phyloP scores from a whole-genome alignment of 2,329 filamentous ascomycete species.

The Pseudocercospora fijiensis region DNA sequence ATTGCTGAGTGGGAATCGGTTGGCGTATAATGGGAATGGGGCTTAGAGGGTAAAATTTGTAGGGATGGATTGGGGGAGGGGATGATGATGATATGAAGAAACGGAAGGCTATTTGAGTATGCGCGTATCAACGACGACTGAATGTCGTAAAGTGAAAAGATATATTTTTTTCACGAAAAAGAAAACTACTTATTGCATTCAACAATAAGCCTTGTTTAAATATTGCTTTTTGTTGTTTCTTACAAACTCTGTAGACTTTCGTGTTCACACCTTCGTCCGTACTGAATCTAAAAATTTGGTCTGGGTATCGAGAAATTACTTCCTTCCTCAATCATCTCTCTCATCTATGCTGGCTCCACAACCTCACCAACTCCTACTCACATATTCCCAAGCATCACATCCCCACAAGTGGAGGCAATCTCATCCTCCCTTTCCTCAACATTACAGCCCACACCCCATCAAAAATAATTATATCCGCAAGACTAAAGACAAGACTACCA shows the following conservation, averaged over 20 bases:
- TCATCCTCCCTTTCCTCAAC: conserved; percentile 48
- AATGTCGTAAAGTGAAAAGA: no score
- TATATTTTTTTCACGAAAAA: neutral
- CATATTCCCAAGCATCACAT: neutral
- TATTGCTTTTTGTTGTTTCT: no score
- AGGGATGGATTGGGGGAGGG: neutral
- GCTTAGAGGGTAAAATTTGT: conserved; percentile 9
- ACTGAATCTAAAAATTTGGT: no score
- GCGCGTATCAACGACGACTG: neutral
- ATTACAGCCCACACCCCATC: conserved; percentile 55
- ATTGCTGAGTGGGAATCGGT: conserved; percentile 49
- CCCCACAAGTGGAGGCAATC: neutral
- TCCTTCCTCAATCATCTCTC: no score
- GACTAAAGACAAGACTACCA: conserved; percentile 66
- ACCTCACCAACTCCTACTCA: neutral
- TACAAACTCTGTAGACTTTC: no score
- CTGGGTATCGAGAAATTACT: no score
- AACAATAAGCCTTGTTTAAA: no score
- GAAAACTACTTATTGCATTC: no score
- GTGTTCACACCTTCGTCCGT: no score
- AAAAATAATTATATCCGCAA: conserved; percentile 55
- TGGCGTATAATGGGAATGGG: conserved; percentile 56
- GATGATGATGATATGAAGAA: neutral
- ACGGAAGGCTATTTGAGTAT: neutral
- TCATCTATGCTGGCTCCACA: no score